Evolutionary conservation across 306 rosid species (phyloP).

Genomic region (Vicia villosa): DNA sequence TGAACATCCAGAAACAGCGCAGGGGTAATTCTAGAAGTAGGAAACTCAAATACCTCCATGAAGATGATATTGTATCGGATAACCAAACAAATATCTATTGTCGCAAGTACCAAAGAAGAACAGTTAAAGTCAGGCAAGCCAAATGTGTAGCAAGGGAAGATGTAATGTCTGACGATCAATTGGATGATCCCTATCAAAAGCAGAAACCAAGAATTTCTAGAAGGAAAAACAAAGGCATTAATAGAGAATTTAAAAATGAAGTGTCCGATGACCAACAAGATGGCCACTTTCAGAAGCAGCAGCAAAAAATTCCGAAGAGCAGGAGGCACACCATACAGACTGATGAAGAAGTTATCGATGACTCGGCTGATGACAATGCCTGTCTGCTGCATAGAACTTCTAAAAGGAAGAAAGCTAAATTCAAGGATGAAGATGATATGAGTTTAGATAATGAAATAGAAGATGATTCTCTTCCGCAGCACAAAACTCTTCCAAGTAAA

Average conservation of each 20-base stretch:
- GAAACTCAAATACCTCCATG: slow-evolving; percentile 45
- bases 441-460: slow-evolving; percentile 49
- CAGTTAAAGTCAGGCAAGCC: slow-evolving; percentile 36
- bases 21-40: slow-evolving; percentile 58
- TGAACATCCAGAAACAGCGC: slow-evolving; percentile 39
- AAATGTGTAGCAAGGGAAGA: slow-evolving; percentile 40
- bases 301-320: slow-evolving; percentile 35
- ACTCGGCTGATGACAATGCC: slow-evolving; percentile 39
- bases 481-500: slow-evolving; percentile 60
- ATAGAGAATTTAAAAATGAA: slow-evolving; percentile 36
- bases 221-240: slow-evolving; percentile 42
- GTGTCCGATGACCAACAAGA: slow-evolving; percentile 46
- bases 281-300: slow-evolving; percentile 42
- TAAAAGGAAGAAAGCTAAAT: slow-evolving; percentile 60
- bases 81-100: slow-evolving; percentile 38
- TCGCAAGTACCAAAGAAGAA: slow-evolving; percentile 37
- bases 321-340: slow-evolving; percentile 35
- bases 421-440: slow-evolving; percentile 50
- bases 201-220: slow-evolving; percentile 34
- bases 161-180: slow-evolving; percentile 45
- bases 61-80: slow-evolving; percentile 41
- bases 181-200: slow-evolving; percentile 36
- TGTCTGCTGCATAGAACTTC: slow-evolving; percentile 48
- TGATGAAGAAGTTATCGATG: slow-evolving; percentile 40
- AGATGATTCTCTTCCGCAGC: slow-evolving; percentile 48